Percentiles rank a stretch among this genome's conserved stretches.
phyloP scores from a whole-genome alignment of 768 basidiomycete genomes.

The Amanita molliuscula region DNA sequence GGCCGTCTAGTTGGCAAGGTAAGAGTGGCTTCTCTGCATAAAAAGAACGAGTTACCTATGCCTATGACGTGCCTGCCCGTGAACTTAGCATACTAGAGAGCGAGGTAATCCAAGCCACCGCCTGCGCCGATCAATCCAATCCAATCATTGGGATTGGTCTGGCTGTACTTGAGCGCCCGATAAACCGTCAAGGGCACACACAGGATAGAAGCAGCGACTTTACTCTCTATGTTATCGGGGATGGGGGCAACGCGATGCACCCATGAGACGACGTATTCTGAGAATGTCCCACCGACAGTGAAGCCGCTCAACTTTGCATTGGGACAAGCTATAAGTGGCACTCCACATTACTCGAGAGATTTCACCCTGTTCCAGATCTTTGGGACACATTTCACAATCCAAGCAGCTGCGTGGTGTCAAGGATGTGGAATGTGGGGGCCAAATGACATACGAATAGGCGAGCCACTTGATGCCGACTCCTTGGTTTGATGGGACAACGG shows the following conservation, averaged over 20 bases:
- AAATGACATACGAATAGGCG: constrained; percentile 37
- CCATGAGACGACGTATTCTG: constrained; percentile 39
- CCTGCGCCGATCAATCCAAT: constrained; percentile 78
- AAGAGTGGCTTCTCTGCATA: not conserved
- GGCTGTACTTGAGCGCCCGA: constrained; percentile 69
- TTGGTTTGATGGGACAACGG: constrained; percentile 54
- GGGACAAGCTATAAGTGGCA: constrained; percentile 37
- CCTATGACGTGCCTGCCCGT: constrained; percentile 78
- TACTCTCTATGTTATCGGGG: constrained; percentile 52
- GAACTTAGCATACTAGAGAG: constrained; percentile 70
- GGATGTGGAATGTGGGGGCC: not conserved
- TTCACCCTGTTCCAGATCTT: constrained; percentile 71
- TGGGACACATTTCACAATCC: constrained; percentile 66
- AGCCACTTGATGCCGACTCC: constrained; percentile 82
- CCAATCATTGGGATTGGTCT: constrained; percentile 61
- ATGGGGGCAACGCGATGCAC: constrained; percentile 47
- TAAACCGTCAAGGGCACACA: constrained; percentile 87
- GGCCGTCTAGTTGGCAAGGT: constrained; percentile 41
- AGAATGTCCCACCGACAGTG: not conserved
- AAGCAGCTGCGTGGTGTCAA: constrained; percentile 32
- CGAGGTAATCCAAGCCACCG: constrained; percentile 71
- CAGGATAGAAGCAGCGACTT: constrained; percentile 63
- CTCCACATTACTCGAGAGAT: not conserved
- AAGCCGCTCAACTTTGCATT: constrained; percentile 33
- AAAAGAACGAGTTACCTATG: constrained; percentile 30